Conservation (phyloP, 140 eudicot genomes). For the Erigeron philadelphicus region DNA sequence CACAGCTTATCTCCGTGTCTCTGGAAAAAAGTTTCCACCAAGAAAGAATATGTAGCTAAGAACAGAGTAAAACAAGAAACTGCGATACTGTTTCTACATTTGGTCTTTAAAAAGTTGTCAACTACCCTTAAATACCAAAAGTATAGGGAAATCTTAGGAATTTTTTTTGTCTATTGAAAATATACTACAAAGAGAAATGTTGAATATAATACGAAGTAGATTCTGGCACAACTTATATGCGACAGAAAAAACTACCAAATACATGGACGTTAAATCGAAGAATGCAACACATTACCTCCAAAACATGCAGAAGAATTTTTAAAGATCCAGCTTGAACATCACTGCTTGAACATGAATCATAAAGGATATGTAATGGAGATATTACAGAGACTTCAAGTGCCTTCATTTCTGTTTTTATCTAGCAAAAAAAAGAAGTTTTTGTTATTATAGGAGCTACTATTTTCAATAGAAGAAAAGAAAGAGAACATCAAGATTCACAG, state of each 20-base stretch:
- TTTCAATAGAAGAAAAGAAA: neutral
- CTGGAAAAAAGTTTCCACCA: slow-evolving; percentile 38
- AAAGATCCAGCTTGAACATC: slow-evolving; percentile 90
- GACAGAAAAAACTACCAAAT: slow-evolving; percentile 14
- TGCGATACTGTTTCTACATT: slow-evolving; percentile 8
- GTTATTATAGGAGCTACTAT: slow-evolving; percentile 7
- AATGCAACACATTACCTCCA: slow-evolving; percentile 55
- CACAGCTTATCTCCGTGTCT: slow-evolving; percentile 84
- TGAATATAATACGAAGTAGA: neutral
- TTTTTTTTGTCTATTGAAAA: neutral
- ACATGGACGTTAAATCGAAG: slow-evolving; percentile 4
- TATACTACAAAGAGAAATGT: slow-evolving; percentile 4
- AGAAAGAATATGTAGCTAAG: slow-evolving; percentile 5
- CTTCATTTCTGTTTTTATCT: slow-evolving; percentile 51
- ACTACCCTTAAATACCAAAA: slow-evolving; percentile 10
- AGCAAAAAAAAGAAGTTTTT: slow-evolving; percentile 21
- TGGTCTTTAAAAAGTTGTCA: neutral
- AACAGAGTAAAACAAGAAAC: slow-evolving; percentile 13
- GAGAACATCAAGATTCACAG: neutral
- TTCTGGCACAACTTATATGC: slow-evolving; percentile 7
- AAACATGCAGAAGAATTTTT: slow-evolving; percentile 84
- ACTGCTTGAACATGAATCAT: slow-evolving; percentile 54
- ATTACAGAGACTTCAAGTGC: slow-evolving; percentile 85
- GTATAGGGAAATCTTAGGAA: slow-evolving; percentile 5
- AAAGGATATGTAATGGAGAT: slow-evolving; percentile 69